Evolutionary conservation across 768 basidiomycete genomes (phyloP), one percentile per base, ranked within the genome.

Genomic region (Termitomyces titanicus): DNA sequence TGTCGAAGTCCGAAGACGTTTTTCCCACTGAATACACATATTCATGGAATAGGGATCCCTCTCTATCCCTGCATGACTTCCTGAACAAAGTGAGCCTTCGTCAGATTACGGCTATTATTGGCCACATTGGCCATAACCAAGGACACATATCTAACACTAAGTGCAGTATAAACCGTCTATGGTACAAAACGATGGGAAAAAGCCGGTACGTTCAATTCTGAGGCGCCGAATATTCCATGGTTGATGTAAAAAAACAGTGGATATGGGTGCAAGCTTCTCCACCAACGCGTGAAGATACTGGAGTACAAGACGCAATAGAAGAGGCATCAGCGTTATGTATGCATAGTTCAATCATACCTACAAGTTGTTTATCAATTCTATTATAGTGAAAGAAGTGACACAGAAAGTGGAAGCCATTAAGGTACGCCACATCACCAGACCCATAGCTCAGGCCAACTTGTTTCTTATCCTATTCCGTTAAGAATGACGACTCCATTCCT

Each of bases 131-230:
- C n/a, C n/a, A 20, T 11, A 56, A 18, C 48, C 43, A 11, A 47
- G 25, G n/a, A n/a, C n/a, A 33, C 34, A 39, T 37, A 18, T 29
- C 17, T 55, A 42, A 54, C 20, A 51, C 18, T 27, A 17, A 39
- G 52, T 27, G 12, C 57, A 89, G 87, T 88, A 82, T 59, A 85
- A 77, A 50, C 88, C 89, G 1, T 89, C 87, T 17, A 85, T 89
- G 86, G 84, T 89, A 10, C 82, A 87, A 60, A 81, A 90, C 63
- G 85, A 89, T 55, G 88, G 88, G 4, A 85, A 76, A 0, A 89
- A 88, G 67, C 87, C 87, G 40, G 88, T 89, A 54, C 65, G 82
- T 57, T 52, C 13, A 12, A 55, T n/a, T 1, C 20, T 33, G 12
- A 57, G 22, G 24, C 7, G 47, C 17, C 10, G 11, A 10, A 25